A percentile compares a stretch with the other conserved stretches of the same genome.
Conservation (phyloP, 129 eudicot species). For the Daucus carota region DH1_v3.0 NC_030382.2:42838501-42839000, state of each 20-base stretch:
- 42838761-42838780: background rate
- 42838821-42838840: too few species aligned
- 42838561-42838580: conserved; percentile 70
- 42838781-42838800: background rate
- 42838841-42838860: background rate
- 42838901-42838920: background rate
- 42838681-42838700: background rate
- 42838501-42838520: conserved; percentile 91
- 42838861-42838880: too few species aligned
- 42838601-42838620: conserved; percentile 84
- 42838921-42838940: background rate
- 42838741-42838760: background rate
- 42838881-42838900: too few species aligned
- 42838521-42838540: conserved; percentile 81
- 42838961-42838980: background rate
- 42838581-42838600: conserved; percentile 53
- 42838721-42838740: background rate
- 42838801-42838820: too few species aligned
- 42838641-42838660: conserved; percentile 58
- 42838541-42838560: conserved; percentile 87
- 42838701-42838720: too few species aligned
- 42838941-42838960: background rate
- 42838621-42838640: conserved; percentile 98
- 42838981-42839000: background rate
- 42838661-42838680: background rate